These are phyloP conservation scores for Dissophora globulifera DNA, from an alignment of 192 early-diverging fungal genomes.

Conservation along the genomic window DNA sequence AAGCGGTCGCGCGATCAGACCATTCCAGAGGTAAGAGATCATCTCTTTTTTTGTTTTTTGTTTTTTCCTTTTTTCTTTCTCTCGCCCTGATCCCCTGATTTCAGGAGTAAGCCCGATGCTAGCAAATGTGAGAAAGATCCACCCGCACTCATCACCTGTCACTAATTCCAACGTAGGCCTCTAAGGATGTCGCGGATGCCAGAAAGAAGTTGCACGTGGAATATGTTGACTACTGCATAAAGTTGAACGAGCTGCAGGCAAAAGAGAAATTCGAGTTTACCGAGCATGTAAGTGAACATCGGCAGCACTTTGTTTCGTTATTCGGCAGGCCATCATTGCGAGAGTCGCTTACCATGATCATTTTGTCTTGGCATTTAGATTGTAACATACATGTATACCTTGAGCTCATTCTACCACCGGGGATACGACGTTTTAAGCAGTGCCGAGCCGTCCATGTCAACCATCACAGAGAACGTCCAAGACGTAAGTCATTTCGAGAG, in stretches of 20 bases:
- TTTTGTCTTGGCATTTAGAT: slow-evolving; percentile 52
- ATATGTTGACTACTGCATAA: slow-evolving; percentile 73
- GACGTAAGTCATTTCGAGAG: slow-evolving; percentile 3
- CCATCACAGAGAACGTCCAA: slow-evolving; percentile 67
- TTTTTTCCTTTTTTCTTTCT: neutral
- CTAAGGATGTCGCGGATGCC: slow-evolving; percentile 67
- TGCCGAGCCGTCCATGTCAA: slow-evolving; percentile 84
- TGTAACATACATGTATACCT: slow-evolving; percentile 83
- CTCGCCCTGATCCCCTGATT: slow-evolving; percentile 41
- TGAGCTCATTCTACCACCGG: slow-evolving; percentile 86
- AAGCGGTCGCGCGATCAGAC: slow-evolving; percentile 68
- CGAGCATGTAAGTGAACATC: slow-evolving; percentile 60
- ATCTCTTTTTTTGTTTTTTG: slow-evolving; percentile 1
- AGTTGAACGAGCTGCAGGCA: slow-evolving; percentile 77
- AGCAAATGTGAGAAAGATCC: too few species aligned
- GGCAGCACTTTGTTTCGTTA: too few species aligned
- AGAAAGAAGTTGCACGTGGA: slow-evolving; percentile 70
- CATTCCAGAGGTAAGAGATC: slow-evolving; percentile 61
- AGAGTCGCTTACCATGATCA: neutral
- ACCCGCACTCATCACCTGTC: too few species aligned
- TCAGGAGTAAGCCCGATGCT: too few species aligned
- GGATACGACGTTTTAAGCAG: slow-evolving; percentile 82
- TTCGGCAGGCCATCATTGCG: too few species aligned
- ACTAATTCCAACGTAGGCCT: slow-evolving; percentile 60
- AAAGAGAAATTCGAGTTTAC: slow-evolving; percentile 82